phyloP scores from a whole-genome alignment of 305 asterid genomes.

The Fraxinus dipetala region DNA sequence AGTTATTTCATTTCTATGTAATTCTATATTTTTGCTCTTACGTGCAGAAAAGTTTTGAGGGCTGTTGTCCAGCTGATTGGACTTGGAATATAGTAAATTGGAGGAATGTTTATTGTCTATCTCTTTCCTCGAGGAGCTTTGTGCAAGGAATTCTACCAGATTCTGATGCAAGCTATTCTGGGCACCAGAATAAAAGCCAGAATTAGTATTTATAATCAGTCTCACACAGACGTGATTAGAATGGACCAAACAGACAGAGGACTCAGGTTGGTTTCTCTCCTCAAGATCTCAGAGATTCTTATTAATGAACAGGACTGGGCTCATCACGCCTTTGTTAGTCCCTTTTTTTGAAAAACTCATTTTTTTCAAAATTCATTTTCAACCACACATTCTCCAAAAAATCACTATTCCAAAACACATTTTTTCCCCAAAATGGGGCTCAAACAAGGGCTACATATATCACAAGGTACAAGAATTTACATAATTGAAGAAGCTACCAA shows the following conservation, averaged over 20 bases:
- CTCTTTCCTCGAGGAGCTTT: slow-evolving; percentile 44
- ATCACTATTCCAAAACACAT: neutral
- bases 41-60: slow-evolving; percentile 35
- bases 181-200: slow-evolving; percentile 25
- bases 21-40: slow-evolving; percentile 53
- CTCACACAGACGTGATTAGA: neutral
- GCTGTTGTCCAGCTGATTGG: slow-evolving; percentile 36
- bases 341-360: neutral
- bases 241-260: neutral
- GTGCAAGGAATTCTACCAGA: slow-evolving; percentile 38
- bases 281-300: slow-evolving; percentile 13
- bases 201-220: slow-evolving; percentile 7
- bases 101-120: slow-evolving; percentile 25
- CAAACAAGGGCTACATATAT: neutral
- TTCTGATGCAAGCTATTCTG: slow-evolving; percentile 39
- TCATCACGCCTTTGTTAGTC: neutral
- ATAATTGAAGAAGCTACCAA: slow-evolving; percentile 4
- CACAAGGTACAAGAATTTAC: slow-evolving; percentile 16
- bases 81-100: slow-evolving; percentile 36
- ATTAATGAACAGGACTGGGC: slow-evolving; percentile 12
- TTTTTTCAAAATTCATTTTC: neutral
- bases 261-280: neutral
- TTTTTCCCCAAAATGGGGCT: neutral
- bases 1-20: slow-evolving; percentile 33
- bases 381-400: neutral